These are phyloP conservation scores for Coniochaeta sp. DNA, from an alignment of 2,329 filamentous ascomycete species.

Conservation along the genomic window DNA sequence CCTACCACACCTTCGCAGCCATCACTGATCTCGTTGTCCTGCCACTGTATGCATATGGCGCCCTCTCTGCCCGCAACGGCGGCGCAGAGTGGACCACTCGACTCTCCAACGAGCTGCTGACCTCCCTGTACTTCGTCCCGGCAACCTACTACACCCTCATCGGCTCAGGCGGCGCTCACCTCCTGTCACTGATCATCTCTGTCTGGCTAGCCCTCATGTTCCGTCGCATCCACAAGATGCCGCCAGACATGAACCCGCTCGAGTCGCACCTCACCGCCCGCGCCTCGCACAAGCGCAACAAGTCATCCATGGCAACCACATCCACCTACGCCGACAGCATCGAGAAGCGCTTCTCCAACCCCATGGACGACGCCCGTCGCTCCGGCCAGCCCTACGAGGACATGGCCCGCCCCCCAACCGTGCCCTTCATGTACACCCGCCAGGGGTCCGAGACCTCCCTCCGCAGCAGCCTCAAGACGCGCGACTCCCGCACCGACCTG, in stretches of 20 bases:
- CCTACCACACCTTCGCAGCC: slow-evolving; percentile 80
- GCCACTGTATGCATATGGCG: slow-evolving; percentile 50
- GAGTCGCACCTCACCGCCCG: slow-evolving; percentile 78
- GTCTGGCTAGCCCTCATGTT: slow-evolving; percentile 73
- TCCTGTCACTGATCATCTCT: slow-evolving; percentile 63
- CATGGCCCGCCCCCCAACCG: slow-evolving; percentile 41
- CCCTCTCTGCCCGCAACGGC: slow-evolving; percentile 36
- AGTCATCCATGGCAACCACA: slow-evolving; percentile 44
- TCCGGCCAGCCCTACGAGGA: slow-evolving; percentile 38
- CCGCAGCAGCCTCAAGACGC: slow-evolving; percentile 43
- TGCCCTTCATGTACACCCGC: slow-evolving; percentile 79
- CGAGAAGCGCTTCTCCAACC: slow-evolving; percentile 55
- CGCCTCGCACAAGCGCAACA: slow-evolving; percentile 65
- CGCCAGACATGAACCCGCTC: slow-evolving; percentile 92
- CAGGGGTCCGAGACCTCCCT: slow-evolving; percentile 49
- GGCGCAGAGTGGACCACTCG: slow-evolving; percentile 60
- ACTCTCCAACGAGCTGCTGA: slow-evolving; percentile 43
- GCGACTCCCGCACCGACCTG: slow-evolving; percentile 47
- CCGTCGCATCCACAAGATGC: slow-evolving; percentile 71
- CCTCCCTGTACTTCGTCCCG: slow-evolving; percentile 54
- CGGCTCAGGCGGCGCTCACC: slow-evolving; percentile 58
- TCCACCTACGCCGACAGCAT: slow-evolving; percentile 33
- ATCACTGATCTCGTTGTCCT: slow-evolving; percentile 58
- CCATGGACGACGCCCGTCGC: slow-evolving; percentile 31
- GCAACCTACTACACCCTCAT: slow-evolving; percentile 64